Evolutionary conservation across 1,284 basidiomycete genomes (phyloP).

Genomic region (Sanghuangporus baumii): DNA sequence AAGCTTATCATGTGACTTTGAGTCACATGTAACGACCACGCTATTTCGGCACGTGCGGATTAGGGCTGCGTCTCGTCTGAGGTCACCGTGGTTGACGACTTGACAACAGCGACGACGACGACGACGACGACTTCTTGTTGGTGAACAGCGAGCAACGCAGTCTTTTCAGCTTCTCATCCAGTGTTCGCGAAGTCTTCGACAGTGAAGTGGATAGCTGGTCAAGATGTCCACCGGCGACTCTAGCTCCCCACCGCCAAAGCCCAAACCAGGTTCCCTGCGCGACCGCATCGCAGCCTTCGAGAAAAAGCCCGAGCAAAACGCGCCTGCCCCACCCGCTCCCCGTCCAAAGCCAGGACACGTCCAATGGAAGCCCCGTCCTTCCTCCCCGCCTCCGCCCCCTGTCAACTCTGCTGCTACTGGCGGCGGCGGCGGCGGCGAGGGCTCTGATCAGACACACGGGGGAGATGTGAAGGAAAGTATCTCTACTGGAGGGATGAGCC

Average conservation of each 20-base stretch:
- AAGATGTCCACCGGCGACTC: constrained; percentile 45
- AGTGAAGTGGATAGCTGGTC: neutral
- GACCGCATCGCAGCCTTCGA: constrained; percentile 83
- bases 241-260: constrained; percentile 35
- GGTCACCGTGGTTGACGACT: neutral
- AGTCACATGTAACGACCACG: neutral
- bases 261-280: constrained; percentile 68
- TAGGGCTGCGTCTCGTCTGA: neutral
- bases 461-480: constrained; percentile 82
- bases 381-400: constrained; percentile 46
- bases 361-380: constrained; percentile 60
- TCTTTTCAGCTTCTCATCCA: neutral
- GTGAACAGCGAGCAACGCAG: neutral
- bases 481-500: constrained; percentile 53
- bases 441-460: constrained; percentile 13
- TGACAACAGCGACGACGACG: neutral
- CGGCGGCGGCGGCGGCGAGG: neutral
- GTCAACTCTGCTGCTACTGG: neutral
- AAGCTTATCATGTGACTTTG: neutral
- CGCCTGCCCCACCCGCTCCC: constrained; percentile 43
- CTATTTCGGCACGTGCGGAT: neutral
- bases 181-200: neutral
- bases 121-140: neutral
- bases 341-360: constrained; percentile 68
- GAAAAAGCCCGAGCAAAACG: constrained; percentile 42